These are phyloP conservation scores for Pelargonium exstipulatum DNA, from an alignment of 441 rosid species.

Conservation along the genomic window DNA sequence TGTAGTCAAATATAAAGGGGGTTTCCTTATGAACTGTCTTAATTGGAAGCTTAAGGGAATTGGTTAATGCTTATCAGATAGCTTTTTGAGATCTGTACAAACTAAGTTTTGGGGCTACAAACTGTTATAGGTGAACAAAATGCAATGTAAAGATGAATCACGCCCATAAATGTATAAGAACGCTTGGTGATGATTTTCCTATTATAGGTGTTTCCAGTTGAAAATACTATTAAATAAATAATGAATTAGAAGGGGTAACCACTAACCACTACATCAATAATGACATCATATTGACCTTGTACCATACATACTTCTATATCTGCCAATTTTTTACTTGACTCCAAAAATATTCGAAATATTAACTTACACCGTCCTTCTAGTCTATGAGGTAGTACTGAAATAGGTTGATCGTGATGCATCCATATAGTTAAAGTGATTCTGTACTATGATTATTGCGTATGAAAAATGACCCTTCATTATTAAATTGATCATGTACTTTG, in stretches of 20 bases:
- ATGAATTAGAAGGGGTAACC: neutral
- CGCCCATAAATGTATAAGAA: neutral
- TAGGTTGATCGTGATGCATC: neutral
- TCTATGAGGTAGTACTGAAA: neutral
- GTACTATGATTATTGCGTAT: neutral
- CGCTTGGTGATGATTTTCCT: neutral
- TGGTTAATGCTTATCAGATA: neutral
- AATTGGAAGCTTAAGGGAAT: neutral
- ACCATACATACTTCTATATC: neutral
- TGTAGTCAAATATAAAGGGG: neutral
- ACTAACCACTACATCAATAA: slow-evolving; percentile 4
- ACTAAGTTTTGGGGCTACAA: neutral
- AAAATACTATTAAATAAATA: neutral
- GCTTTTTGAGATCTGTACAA: neutral
- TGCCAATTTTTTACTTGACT: neutral
- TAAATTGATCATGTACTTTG: neutral
- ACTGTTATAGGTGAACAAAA: neutral
- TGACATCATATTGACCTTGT: neutral
- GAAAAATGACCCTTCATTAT: neutral
- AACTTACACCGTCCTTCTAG: neutral
- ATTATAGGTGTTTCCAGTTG: neutral
- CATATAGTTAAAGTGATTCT: neutral
- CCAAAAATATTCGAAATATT: neutral
- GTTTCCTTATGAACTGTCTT: neutral
- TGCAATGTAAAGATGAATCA: neutral